phyloP scores from a whole-genome alignment of 495 filamentous ascomycete species.

The Talaromyces ruber region DNA sequence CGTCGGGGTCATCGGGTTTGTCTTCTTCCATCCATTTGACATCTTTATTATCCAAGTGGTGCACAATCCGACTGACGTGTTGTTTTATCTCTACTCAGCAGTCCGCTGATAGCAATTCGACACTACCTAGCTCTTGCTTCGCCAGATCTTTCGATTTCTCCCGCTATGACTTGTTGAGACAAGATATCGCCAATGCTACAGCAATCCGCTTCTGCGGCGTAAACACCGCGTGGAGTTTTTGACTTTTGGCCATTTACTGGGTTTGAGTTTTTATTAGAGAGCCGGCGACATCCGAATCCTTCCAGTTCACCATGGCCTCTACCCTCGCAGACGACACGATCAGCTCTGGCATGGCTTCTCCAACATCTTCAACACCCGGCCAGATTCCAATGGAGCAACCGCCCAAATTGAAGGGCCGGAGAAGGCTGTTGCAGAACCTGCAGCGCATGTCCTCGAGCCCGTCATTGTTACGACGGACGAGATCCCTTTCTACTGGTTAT shows the following conservation, averaged over 20 bases:
- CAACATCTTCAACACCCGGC: slow-evolving; percentile 17
- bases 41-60: neutral
- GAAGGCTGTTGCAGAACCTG: slow-evolving; percentile 67
- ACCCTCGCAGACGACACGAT: slow-evolving; percentile 17
- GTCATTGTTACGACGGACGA: slow-evolving; percentile 55
- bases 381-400: slow-evolving; percentile 42
- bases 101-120: neutral
- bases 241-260: no score
- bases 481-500: slow-evolving; percentile 48
- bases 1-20: neutral
- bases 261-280: neutral
- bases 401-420: slow-evolving; percentile 62
- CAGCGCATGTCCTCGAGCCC: slow-evolving; percentile 86
- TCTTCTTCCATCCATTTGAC: neutral
- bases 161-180: neutral
- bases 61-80: neutral
- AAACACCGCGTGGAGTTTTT: neutral
- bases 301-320: slow-evolving; percentile 22
- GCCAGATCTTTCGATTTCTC: neutral
- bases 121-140: neutral
- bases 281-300: neutral
- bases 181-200: neutral
- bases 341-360: slow-evolving; percentile 17
- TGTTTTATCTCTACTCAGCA: neutral
- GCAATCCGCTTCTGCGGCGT: neutral